Conservation (phyloP, 1,284 basidiomycete species). For the Cryptococcus wingfieldii region DNA sequence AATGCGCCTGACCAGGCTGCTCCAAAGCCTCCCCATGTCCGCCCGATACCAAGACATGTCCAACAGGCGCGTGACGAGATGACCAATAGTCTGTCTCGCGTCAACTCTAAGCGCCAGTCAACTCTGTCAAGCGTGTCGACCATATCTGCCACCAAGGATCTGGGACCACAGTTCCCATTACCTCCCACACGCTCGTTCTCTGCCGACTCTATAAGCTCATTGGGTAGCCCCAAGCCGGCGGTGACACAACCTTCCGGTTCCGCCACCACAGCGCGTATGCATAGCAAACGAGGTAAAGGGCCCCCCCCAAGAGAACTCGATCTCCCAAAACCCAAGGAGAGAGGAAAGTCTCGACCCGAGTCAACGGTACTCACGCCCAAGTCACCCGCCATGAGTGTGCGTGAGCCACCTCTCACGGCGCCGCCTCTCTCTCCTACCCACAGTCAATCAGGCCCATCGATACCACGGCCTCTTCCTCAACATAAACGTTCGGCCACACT, state of each 20-base stretch:
- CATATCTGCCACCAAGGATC: conserved; percentile 6
- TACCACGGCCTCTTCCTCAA: background rate
- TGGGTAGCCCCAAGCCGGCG: background rate
- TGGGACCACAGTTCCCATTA: conserved; percentile 9
- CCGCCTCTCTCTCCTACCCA: background rate
- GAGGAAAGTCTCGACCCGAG: background rate
- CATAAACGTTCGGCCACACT: conserved; percentile 5
- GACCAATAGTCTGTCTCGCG: background rate
- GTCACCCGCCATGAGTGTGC: background rate
- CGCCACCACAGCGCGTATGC: background rate
- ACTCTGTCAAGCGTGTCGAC: conserved; percentile 4
- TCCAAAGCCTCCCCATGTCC: background rate
- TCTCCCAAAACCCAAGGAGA: background rate
- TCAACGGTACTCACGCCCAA: background rate
- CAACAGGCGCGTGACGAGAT: background rate
- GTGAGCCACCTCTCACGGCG: background rate
- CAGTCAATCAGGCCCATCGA: background rate
- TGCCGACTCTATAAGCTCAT: background rate
- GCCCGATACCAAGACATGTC: too few species aligned
- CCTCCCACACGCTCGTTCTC: conserved; percentile 1
- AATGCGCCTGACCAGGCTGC: background rate
- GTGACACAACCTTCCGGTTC: background rate
- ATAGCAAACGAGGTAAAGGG: background rate
- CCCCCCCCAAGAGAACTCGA: background rate
- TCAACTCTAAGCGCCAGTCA: conserved; percentile 5